Conservation (phyloP, 306 rosid genomes). For the Inga oerstediana region DNA sequence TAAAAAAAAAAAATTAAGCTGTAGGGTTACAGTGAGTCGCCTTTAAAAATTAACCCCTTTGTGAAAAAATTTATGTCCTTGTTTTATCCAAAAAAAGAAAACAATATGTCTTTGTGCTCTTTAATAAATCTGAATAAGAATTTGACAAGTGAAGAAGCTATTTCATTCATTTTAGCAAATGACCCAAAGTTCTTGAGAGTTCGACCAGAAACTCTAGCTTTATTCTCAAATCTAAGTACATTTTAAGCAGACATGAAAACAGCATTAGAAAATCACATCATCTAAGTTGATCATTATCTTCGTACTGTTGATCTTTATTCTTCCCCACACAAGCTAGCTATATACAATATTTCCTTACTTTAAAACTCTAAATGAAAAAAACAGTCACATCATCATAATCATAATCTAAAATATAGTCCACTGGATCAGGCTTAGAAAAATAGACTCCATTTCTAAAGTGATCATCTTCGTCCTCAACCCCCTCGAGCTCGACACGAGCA, state of each 20-base stretch:
- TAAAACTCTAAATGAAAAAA: background rate
- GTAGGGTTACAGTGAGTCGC: background rate
- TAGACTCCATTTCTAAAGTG: background rate
- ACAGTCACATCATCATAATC: background rate
- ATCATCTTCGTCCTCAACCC: background rate
- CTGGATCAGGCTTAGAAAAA: background rate
- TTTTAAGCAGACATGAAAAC: background rate
- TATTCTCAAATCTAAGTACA: background rate
- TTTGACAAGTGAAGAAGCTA: background rate
- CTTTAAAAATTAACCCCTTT: background rate
- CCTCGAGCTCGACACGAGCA: no score
- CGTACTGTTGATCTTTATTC: background rate
- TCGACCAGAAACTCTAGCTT: background rate
- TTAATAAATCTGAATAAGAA: background rate
- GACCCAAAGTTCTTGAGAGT: no score
- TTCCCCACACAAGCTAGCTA: background rate
- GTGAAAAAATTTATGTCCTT: background rate
- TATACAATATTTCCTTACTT: background rate
- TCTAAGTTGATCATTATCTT: no score
- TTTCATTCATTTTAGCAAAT: no score
- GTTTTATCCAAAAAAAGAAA: no score
- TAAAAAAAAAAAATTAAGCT: no score
- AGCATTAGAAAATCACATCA: background rate
- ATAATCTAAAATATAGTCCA: background rate
- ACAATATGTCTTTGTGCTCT: background rate